These are phyloP conservation scores for Podaxis carcinomalis DNA, from an alignment of 768 basidiomycete species.

Conservation along the genomic window DNA sequence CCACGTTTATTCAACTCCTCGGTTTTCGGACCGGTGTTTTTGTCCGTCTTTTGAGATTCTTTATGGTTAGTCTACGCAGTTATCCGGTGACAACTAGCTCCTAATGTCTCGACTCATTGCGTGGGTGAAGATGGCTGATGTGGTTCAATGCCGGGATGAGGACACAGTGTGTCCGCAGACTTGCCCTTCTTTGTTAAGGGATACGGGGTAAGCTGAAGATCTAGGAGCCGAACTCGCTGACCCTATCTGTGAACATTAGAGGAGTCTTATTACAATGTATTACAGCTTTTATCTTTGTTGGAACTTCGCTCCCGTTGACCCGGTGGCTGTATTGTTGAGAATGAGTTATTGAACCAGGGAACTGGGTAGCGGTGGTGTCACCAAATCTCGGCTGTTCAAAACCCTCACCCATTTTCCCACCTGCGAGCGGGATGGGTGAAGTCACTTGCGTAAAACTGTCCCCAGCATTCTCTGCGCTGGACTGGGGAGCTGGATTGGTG, in stretches of 20 bases:
- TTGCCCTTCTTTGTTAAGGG: neutral
- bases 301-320: neutral
- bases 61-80: neutral
- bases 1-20: neutral
- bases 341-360: neutral
- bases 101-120: neutral
- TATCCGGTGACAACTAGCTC: neutral
- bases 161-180: neutral
- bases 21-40: slow-evolving; percentile 2
- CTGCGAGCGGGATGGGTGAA: neutral
- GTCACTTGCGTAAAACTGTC: neutral
- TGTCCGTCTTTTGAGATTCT: neutral
- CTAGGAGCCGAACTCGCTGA: neutral
- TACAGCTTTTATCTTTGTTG: neutral
- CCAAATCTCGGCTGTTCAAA: neutral
- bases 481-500: neutral
- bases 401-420: neutral
- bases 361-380: neutral
- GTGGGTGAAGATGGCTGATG: neutral
- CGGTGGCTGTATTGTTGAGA: neutral
- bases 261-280: neutral
- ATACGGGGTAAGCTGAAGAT: neutral
- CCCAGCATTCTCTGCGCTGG: no score
- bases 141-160: neutral
- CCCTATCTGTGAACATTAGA: neutral